Percentiles rank a stretch among this genome's conserved stretches.
These are phyloP conservation scores for Apiotrichum gamsii DNA, from an alignment of 1,284 basidiomycete species.

Conservation along the genomic window DNA sequence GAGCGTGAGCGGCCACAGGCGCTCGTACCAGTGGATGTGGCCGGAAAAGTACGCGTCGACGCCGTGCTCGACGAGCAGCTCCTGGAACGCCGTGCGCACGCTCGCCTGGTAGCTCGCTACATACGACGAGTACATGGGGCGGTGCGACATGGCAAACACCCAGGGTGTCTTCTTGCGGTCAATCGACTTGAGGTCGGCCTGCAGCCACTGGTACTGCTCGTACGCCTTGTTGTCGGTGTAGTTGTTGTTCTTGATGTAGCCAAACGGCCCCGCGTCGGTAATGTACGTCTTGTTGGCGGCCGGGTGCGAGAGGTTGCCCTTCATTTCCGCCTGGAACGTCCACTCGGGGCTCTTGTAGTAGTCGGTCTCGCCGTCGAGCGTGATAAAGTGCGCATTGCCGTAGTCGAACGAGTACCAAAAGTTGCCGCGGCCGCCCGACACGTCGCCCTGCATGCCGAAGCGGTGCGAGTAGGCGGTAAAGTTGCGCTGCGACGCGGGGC, in stretches of 20 bases:
- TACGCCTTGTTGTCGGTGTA: conserved; percentile 21
- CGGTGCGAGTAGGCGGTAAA: conserved; percentile 30
- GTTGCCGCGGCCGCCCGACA: conserved; percentile 16
- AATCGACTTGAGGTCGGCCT: conserved; percentile 33
- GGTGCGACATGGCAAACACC: conserved; percentile 40
- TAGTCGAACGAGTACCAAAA: conserved; percentile 35
- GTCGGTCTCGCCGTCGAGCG: conserved; percentile 24
- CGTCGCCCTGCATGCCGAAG: conserved; percentile 32
- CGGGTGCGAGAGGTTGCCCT: conserved; percentile 21
- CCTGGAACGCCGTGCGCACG: conserved; percentile 41
- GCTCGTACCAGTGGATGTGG: conserved; percentile 46
- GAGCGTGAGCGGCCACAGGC: conserved; percentile 33
- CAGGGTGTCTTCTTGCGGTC: conserved; percentile 45
- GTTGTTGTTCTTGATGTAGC: conserved; percentile 12
- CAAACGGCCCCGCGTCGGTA: conserved; percentile 13
- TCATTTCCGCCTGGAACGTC: conserved; percentile 23
- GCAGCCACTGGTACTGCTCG: conserved; percentile 27
- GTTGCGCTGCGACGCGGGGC: conserved; percentile 24
- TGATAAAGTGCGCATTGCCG: conserved; percentile 25
- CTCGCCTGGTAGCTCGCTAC: conserved; percentile 24
- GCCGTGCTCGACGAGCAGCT: conserved; percentile 37
- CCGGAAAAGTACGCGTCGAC: conserved; percentile 41
- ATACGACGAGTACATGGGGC: conserved; percentile 32
- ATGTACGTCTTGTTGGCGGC: conserved; percentile 5
- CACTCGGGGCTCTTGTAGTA: conserved; percentile 21